These are phyloP conservation scores for Serpula lacrymans DNA, from an alignment of 768 basidiomycete species.

Conservation along the genomic window DNA sequence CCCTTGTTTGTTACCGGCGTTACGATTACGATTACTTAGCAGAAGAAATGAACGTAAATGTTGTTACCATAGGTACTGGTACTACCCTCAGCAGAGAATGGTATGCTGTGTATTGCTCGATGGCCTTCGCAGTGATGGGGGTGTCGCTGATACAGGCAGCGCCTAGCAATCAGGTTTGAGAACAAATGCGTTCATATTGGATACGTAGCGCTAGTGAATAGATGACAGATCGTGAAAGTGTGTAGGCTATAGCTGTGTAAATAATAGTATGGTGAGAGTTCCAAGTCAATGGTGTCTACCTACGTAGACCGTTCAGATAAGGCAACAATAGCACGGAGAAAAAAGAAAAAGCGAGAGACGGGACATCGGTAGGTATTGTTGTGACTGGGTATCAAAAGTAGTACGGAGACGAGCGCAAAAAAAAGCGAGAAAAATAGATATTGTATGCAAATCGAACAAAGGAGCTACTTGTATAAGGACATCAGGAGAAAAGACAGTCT, in stretches of 20 bases:
- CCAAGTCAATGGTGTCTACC: neutral
- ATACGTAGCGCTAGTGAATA: no score
- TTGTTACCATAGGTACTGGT: constrained; percentile 1
- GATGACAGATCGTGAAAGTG: no score
- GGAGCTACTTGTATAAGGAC: constrained; percentile 2
- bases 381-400: constrained; percentile 21
- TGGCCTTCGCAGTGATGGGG: no score
- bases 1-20: neutral
- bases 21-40: neutral
- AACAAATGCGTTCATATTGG: no score
- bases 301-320: neutral
- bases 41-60: neutral
- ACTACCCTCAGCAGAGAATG: constrained; percentile 1
- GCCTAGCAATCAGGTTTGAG: no score
- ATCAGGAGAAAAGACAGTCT: constrained; percentile 11
- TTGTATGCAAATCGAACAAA: neutral
- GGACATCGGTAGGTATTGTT: constrained; percentile 9
- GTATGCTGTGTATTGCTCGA: no score
- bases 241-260: no score
- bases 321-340: neutral
- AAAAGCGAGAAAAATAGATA: neutral
- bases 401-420: constrained; percentile 3
- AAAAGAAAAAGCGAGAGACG: neutral
- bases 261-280: neutral
- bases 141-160: no score